These are phyloP conservation scores for Colletotrichum magnum DNA, from an alignment of 2,329 filamentous ascomycete species.

Conservation along the genomic window DNA sequence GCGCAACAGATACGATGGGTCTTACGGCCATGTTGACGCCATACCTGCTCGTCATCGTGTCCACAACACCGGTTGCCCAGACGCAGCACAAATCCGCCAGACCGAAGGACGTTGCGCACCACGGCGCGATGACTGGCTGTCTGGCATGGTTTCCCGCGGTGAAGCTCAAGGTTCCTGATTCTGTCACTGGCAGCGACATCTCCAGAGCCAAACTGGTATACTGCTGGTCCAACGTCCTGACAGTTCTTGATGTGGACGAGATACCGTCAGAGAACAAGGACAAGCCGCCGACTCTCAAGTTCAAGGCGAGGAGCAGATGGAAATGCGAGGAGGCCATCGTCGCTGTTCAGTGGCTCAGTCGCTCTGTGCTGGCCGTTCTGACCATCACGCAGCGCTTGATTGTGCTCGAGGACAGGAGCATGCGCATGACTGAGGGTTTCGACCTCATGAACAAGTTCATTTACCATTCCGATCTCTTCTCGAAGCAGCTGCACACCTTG, in stretches of 20 bases:
- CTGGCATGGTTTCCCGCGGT: constrained; percentile 98
- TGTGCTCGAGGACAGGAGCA: constrained; percentile 88
- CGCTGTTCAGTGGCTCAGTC: constrained; percentile 95
- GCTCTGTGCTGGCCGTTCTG: constrained; percentile 90
- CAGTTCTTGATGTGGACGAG: constrained; percentile 89
- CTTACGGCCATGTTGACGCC: constrained; percentile 96
- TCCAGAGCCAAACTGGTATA: constrained; percentile 93
- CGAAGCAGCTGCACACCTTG: constrained; percentile 83
- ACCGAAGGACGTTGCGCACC: constrained; percentile 90
- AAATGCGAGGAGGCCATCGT: constrained; percentile 96
- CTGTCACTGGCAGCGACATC: constrained; percentile 75
- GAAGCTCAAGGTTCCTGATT: constrained; percentile 83
- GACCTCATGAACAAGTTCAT: constrained; percentile 94
- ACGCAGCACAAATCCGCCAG: constrained; percentile 95
- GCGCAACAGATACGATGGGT: constrained; percentile 88
- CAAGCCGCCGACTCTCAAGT: constrained; percentile 83
- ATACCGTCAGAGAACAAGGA: constrained; percentile 77
- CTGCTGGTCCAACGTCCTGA: constrained; percentile 98
- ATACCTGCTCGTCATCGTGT: constrained; percentile 95
- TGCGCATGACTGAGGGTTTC: constrained; percentile 95
- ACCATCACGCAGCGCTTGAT: constrained; percentile 95
- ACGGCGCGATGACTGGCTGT: constrained; percentile 93
- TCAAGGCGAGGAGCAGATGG: constrained; percentile 89
- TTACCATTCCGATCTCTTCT: constrained; percentile 92
- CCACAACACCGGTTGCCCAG: constrained; percentile 94